phyloP scores from a whole-genome alignment of 345 rosid species.

The Bruguiera gymnorhiza region DNA sequence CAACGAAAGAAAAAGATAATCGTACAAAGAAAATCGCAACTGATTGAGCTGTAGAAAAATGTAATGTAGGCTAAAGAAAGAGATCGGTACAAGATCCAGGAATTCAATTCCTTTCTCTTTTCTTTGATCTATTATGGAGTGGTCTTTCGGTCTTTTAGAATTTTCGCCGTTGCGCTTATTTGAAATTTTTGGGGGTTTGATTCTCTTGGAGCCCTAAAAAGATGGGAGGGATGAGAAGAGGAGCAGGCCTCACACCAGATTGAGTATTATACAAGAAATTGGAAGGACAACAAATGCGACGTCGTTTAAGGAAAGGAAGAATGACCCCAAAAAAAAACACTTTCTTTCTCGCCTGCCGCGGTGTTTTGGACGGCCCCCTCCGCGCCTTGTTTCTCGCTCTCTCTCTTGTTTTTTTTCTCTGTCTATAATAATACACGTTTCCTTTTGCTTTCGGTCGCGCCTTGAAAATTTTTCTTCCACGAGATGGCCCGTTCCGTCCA shows the following conservation, averaged over 20 bases:
- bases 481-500: not conserved
- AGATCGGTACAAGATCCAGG: constrained; percentile 27
- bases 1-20: constrained; percentile 31
- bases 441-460: not conserved
- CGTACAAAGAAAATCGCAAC: not conserved
- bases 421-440: not conserved
- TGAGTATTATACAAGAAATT: constrained; percentile 7
- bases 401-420: not conserved
- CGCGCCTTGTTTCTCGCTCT: constrained; percentile 85
- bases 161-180: constrained; percentile 17
- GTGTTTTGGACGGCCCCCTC: constrained; percentile 57
- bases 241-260: constrained; percentile 17
- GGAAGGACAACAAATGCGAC: constrained; percentile 3
- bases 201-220: constrained; percentile 35
- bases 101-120: not conserved
- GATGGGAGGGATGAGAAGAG: constrained; percentile 14
- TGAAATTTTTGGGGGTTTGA: constrained; percentile 7
- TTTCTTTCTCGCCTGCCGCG: constrained; percentile 16
- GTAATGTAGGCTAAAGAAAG: not conserved
- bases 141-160: constrained; percentile 7
- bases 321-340: not conserved
- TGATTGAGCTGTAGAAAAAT: not conserved
- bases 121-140: not conserved
- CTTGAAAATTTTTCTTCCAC: too few species aligned
- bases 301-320: not conserved